Base-by-base conservation (phyloP, 2,329 filamentous ascomycete genomes). In the Apiospora hydei region DNA sequence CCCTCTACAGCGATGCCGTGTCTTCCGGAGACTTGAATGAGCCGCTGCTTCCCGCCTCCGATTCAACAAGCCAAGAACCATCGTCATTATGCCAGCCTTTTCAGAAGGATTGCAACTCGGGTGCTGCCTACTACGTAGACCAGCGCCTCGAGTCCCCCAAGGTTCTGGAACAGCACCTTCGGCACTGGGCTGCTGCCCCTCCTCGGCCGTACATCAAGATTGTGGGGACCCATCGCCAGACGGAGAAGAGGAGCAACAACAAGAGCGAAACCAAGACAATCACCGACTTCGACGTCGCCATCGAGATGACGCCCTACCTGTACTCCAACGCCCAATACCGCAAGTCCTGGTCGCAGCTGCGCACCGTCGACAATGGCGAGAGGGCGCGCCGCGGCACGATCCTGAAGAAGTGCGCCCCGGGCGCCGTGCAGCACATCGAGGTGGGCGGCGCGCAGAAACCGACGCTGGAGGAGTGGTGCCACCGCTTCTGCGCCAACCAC, bases 371-470 rank as follows among this genome's bases (percentile, higher is more conserved):
- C 68, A 89, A 91, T 77, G 82, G 85, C 70, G 88, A 92, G 75
- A 88, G 89, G 74, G 88, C 88, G 13, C 86, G 88, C 71, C 90
- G 93, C n/a, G 93, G 93, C 26, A 90, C 90, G 4, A 84, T 90
- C 69, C 83, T 90, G 21, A 84, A 86, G 38, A 78, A 75, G 71
- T 77, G 77, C 21, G 79, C 76, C 0, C 73, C 76, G 0, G 84
- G 83, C 4, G 78, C 77, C 41, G 82, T 80, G 70, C 82, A 84
- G 72, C 83, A 83, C 72, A 80, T 88, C 71, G 85, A 88, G 75
- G 79, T 86, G 14, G 84, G 84, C 14, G 26, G 46, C 68, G 72
- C 75, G 13, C 76, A 76, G 72, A 83, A 81, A 77, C 86, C 77
- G 47, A 82, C 77, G 26, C 80, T 90, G 14, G 80, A 79, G 30